Base-by-base conservation (phyloP, 2,329 filamentous ascomycete species). In the Apiospora rasikravindrae region DNA sequence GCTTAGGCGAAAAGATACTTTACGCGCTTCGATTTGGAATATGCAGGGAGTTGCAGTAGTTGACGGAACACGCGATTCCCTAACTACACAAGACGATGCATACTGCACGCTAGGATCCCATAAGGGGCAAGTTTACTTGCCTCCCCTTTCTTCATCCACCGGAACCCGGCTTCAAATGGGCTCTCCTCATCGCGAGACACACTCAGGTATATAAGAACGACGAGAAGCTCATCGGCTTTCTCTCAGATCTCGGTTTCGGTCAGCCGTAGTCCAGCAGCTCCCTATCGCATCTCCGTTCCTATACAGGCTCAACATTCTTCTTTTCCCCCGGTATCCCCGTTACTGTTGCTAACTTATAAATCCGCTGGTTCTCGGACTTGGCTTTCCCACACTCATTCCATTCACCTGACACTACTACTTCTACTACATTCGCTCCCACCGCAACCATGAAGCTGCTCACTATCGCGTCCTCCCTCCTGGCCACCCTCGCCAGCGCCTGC, bases 281-380 rank as follows among this genome's bases (percentile, higher is more conserved):
- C 45, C 45, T 22, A 7, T 49, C 2, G 16, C 29, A 22, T 7
- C 33, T 61, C 53, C 6, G 19, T 33, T 37, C 26, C n/a, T 3
- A 16, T n/a, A 22, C 33, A 22, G 22, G 16, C n/a, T n/a, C n/a
- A n/a, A n/a, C n/a, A 61, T 29, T 8, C 33, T 4, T 61, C 29
- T 2, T 8, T 19, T 24, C 14, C 53, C 24, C 19, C 26, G 45
- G 45, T 49, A 33, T 57, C 22, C 26, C 6, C 19, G 16, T 22
- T 16, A 57, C 26, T 57, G 14, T 57, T 33, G 53, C 26, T 19
- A 57, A 26, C 26, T 37, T 2, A 2, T 33, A 49, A 7, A 37
- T 61, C 53, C 53, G 29, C 29, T 61, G 53, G 53, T 37, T 61
- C 16, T 61, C 53, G 53, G 53, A 61, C 19, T 61, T 61, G 53